Evolutionary conservation across 257 asterid genomes (phyloP).

Genomic region (Rauvolfia tetraphylla): DNA sequence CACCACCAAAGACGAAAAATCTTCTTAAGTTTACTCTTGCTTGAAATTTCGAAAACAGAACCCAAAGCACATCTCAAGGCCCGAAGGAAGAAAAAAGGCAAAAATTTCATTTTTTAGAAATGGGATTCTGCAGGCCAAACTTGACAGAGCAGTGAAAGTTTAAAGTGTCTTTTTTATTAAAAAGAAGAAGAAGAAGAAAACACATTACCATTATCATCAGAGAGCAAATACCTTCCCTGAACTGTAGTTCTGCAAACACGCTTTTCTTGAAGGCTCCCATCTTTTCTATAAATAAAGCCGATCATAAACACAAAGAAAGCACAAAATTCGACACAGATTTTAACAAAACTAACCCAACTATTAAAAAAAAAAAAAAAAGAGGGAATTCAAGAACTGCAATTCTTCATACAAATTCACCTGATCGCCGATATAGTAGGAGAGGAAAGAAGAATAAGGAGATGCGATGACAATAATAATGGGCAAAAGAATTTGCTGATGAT

Average conservation of each 20-base stretch:
- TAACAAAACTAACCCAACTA: neutral
- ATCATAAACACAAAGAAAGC: neutral
- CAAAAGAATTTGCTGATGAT: neutral
- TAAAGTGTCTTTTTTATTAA: no score
- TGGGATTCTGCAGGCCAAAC: neutral
- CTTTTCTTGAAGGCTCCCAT: conserved; percentile 46
- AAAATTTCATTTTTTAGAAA: neutral
- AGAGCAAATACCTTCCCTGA: conserved; percentile 74
- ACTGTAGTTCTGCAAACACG: conserved; percentile 70
- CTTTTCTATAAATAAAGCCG: conserved; percentile 43
- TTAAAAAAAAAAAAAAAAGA: neutral
- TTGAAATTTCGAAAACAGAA: no score
- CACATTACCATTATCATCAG: conserved; percentile 76
- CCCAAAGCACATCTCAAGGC: neutral
- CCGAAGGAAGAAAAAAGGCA: neutral
- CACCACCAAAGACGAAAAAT: no score
- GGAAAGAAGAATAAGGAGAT: conserved; percentile 29
- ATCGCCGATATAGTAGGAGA: conserved; percentile 44
- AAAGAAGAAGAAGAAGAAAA: neutral
- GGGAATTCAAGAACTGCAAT: neutral
- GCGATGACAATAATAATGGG: neutral
- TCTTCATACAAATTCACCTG: conserved; percentile 30
- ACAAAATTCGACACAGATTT: neutral
- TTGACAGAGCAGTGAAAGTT: neutral
- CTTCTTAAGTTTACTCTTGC: no score